Evolutionary conservation across 148 eudicot genomes (phyloP).

Genomic region (Camellia lanceoleosa): DNA sequence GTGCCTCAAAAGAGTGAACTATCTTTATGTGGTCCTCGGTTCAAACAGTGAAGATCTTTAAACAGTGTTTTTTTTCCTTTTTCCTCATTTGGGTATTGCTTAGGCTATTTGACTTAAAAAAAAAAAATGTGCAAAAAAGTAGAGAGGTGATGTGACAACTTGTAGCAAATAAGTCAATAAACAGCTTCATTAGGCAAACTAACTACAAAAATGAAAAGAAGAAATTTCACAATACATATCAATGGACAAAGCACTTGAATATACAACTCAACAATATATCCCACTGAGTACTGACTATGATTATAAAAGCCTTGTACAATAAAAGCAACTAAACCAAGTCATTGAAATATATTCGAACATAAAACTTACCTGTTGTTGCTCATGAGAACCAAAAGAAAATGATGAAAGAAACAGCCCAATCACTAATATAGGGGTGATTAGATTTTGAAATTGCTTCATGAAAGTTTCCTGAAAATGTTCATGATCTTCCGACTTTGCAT

Average conservation of each 20-base stretch:
- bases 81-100: too few relatives aligned
- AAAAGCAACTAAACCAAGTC: slow-evolving; percentile 9
- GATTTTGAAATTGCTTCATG: slow-evolving; percentile 54
- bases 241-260: neutral
- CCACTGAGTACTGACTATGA: too few relatives aligned
- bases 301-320: too few relatives aligned
- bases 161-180: too few relatives aligned
- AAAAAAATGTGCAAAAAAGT: neutral
- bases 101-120: too few relatives aligned
- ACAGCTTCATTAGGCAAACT: neutral
- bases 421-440: slow-evolving; percentile 54
- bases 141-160: too few relatives aligned
- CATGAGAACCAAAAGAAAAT: slow-evolving; percentile 50
- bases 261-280: neutral
- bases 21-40: too few relatives aligned
- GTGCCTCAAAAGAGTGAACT: too few relatives aligned
- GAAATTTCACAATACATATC: neutral
- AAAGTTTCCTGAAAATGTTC: slow-evolving; percentile 54
- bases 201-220: neutral
- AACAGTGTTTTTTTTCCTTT: too few relatives aligned
- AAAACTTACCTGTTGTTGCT: slow-evolving; percentile 60
- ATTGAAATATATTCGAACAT: neutral
- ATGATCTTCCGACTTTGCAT: slow-evolving; percentile 56
- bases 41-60: too few relatives aligned
- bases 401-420: slow-evolving; percentile 59